Base-by-base conservation (phyloP, 371 early-diverging fungal species). In the Actinomucor elegans region DNA sequence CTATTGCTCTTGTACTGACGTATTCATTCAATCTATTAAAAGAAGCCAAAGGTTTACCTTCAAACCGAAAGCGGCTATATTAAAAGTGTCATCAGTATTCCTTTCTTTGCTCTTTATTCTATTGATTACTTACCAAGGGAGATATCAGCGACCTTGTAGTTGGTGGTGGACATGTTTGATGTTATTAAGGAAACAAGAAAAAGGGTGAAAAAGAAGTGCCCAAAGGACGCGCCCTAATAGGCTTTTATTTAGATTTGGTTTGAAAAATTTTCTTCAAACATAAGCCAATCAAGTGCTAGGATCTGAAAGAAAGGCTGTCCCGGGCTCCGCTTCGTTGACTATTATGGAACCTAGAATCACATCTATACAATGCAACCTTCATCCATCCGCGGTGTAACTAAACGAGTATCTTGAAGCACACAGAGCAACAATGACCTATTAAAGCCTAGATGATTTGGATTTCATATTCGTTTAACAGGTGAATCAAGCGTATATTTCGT, bases 71-170 rank as follows among this genome's bases (percentile, higher is more conserved):
- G 76, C 76, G 48, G 76, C 76, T 62, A 45, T 18, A 49, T n/a
- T n/a, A n/a, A n/a, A n/a, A n/a, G n/a, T n/a, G n/a, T n/a, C n/a
- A n/a, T n/a, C n/a, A n/a, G n/a, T n/a, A n/a, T n/a, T n/a, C n/a
- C n/a, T n/a, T n/a, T n/a, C n/a, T n/a, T n/a, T n/a, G n/a, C n/a
- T n/a, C n/a, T n/a, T n/a, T n/a, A n/a, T n/a, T n/a, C n/a, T n/a
- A n/a, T n/a, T n/a, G n/a, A n/a, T n/a, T 4, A 26, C 50, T 67
- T 92, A 80, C 96, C 92, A 59, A 96, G 94, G 54, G 89, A 88
- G 70, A 97, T 95, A 80, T 97, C 97, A 70, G 96, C 84, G 59
- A 77, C 78, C 75, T 77, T 77, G 57, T 77, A 77, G 43, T 49
- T 57, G 31, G 45, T 55, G 32, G 50, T 50, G 29, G 64, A 56